Base-by-base conservation (phyloP, 2,329 filamentous ascomycete genomes). In the Lomentospora prolificans region DNA sequence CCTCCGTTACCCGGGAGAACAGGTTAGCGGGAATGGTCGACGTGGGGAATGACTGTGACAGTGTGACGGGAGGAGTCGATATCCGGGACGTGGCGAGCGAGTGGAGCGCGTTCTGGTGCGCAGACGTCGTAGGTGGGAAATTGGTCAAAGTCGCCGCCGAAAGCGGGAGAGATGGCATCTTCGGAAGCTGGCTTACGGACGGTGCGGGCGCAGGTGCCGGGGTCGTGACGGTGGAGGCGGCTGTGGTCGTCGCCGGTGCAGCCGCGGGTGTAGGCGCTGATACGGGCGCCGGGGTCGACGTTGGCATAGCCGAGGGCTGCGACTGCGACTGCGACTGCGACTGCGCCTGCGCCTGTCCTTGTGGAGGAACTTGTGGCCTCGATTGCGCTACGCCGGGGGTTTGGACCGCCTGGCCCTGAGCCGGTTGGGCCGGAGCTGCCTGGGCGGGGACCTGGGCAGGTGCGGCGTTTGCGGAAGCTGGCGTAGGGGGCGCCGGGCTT, bases 1-100 rank as follows among this genome's bases (percentile, higher is more conserved):
- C 53, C 53, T 55, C 53, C 25, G 53, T 55, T 12, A 55, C 53
- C n/a, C 53, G 25, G 39, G 53, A 55, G 53, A 55, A 55, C 41
- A 55, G 41, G 17, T 55, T 55, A 17, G 53, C 53, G 14, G 53
- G 53, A 3, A 55, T 55, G 3, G 39, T 50, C 8, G 39, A 50
- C 28, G 53, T 44, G 24, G 48, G 48, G 48, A 51, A 51, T 10
- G 53, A 55, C 41, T 48, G 39, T 28, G 53, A 55, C n/a, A 55
- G 39, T 17, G 53, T 55, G 27, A 50, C 19, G 14, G 53, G 44
- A 22, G 44, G 39, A 10, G 52, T 46, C 52, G 52, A 31, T 12
- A 39, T 33, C 3, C 44, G 17, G 17, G 44, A 48, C 19, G 44
- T 22, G 7, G 44, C 44, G 19, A 48, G 44, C 6, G 44, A 48